Evolutionary conservation across 305 asterid genomes (phyloP).

Genomic region (Fraxinus xanthoxyloides): DNA sequence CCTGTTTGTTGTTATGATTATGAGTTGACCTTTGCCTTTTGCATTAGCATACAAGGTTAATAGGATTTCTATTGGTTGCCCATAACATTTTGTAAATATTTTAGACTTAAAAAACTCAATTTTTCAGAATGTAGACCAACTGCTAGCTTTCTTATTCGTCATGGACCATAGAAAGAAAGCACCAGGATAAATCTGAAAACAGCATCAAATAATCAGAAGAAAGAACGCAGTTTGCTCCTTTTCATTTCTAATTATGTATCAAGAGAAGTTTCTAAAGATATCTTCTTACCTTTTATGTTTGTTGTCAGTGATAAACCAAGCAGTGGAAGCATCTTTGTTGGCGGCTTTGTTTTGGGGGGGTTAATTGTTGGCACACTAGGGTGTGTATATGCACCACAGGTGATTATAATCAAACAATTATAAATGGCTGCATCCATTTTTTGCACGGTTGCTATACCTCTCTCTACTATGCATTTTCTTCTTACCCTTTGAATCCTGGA

Average conservation of each 20-base stretch:
- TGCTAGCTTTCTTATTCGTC: neutral
- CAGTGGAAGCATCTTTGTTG: constrained; percentile 58
- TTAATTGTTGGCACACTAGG: constrained; percentile 81
- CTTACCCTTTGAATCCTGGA: constrained; percentile 5
- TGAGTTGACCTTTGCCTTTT: constrained; percentile 1
- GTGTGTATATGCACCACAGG: constrained; percentile 94
- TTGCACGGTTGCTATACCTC: constrained; percentile 8
- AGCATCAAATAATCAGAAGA: neutral
- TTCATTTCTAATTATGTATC: neutral
- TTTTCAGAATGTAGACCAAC: neutral
- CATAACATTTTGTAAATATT: neutral
- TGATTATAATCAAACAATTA: constrained; percentile 22
- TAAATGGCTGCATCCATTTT: constrained; percentile 11
- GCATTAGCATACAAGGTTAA: neutral
- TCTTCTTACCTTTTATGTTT: constrained; percentile 23
- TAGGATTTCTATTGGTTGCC: neutral
- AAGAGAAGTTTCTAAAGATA: constrained; percentile 6
- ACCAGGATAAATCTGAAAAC: neutral
- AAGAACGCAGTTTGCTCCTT: neutral
- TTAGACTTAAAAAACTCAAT: neutral
- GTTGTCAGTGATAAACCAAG: constrained; percentile 60
- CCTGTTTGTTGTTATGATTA: neutral
- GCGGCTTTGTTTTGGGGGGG: constrained; percentile 95
- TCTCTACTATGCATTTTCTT: constrained; percentile 1
- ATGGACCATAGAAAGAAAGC: neutral